Evolutionary conservation across 495 filamentous ascomycete species (phyloP), one percentile per base, ranked within the genome.

Genomic region (Acidiella bohemica): DNA sequence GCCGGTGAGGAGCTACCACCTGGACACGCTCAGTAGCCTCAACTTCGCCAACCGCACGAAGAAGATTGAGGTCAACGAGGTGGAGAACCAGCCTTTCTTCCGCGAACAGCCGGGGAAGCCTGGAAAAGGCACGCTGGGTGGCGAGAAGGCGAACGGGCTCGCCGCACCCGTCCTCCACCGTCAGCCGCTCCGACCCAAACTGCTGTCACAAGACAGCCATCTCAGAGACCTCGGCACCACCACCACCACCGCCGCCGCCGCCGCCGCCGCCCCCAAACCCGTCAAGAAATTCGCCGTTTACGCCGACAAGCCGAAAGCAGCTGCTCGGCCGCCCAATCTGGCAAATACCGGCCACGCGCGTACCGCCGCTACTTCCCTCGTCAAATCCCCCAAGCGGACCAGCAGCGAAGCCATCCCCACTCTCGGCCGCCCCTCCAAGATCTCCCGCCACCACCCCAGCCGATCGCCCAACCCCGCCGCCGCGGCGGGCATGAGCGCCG

Each of bases 41-140:
- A 95, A 92, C 53, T 90, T 97, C 46, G 88, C 87, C 51, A 95
- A 90, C 32, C 71, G 90, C 17, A 93, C 90, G 23, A 94, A 94
- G 66, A 85, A 92, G 55, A 95, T 97, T 45, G 88, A 97, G 58
- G 78, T 94, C 7, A 76, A 83, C 41, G 88, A 94, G 53, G 76
- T 94, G 28, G 87, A 96, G 57, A 93, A 95, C 54, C 84, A 92
- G 51, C 77, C 86, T 0, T 73, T 92, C 18, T 85, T 79, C 63
- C 32, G 38, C 4, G 41, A 45, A 21, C 27, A 13, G 20, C 12
- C 29, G 12, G 27, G 28, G 19, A 54, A 54, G 21, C 12, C 29
- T 16, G 27, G 28, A 18, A 54, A 54, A 20, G 16, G 14, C 10
- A 47, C 45, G 21, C 8, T 31, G 74, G 4, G 70, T 75, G 34